Base-by-base conservation (phyloP, 192 early-diverging fungal species). In the Chytriomyces sp. region DNA sequence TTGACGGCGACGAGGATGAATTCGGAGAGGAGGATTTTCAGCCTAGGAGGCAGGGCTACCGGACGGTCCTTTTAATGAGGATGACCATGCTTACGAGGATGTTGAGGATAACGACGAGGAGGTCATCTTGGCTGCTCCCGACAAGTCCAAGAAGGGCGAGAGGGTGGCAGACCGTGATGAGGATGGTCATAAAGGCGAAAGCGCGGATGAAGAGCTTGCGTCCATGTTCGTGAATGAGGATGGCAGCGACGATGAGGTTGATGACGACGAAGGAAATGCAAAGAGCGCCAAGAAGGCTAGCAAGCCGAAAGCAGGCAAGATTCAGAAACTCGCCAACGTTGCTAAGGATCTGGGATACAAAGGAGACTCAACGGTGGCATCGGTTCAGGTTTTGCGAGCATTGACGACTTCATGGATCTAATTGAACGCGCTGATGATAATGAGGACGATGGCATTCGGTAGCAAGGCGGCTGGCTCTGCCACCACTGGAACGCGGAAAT, bases 71-170 rank as follows among this genome's bases (percentile, higher is more conserved):
- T 41, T 72, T 64, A 70, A 66, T 33, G 67, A 75, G 10, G 38
- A 59, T 60, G 85, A 90, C 78, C 88, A 89, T 33, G 75, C 71
- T 33, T 82, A 90, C 77, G 91, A 93, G 38, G 75, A 73, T 38
- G 79, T 52, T 22, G 82, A 77, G 58, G 86, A 78, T 28, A 75
- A 74, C 34, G 64, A 62, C 25, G 34, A 39, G 12, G 78, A 77
- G 22, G 71, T 63, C 26, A 78, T 49, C 17, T n/a, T 49, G n/a
- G 44, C 44, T 59, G 28, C 52, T 37, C 30, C 55, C 55, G 5
- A 63, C n/a, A n/a, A 66, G 7, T 69, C 54, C 58, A 37, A 31
- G 17, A 39, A 33, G 5, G 63, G 28, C 49, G 32, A 65, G n/a
- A 64, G 61, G 28, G n/a, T n/a, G n/a, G n/a, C n/a, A n/a, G n/a